phyloP scores from a whole-genome alignment of 805 yeast species.

The Wickerhamiella siamensis region DNA sequence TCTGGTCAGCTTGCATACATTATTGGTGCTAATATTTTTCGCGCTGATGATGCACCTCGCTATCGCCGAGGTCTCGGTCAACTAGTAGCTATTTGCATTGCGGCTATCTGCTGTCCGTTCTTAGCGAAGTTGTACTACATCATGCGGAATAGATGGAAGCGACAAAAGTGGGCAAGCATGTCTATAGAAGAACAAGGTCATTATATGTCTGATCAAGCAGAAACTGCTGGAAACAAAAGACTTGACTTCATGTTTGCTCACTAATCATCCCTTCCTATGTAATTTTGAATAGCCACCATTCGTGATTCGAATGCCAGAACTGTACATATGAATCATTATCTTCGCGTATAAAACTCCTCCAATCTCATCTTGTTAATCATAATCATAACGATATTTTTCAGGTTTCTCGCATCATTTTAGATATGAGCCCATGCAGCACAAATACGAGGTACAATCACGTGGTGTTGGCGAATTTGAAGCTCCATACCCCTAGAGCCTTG shows the following conservation, averaged over 20 bases:
- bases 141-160: constrained; percentile 24
- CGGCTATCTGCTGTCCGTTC: constrained; percentile 12
- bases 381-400: too few relatives aligned
- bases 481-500: too few relatives aligned
- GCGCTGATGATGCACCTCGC: constrained; percentile 41
- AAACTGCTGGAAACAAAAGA: constrained; percentile 46
- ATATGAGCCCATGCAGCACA: too few relatives aligned
- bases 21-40: constrained; percentile 41
- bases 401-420: too few relatives aligned
- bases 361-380: too few relatives aligned
- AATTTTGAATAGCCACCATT: too few relatives aligned
- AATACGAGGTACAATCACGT: too few relatives aligned
- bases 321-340: too few relatives aligned
- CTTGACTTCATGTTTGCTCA: constrained; percentile 34
- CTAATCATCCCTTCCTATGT: too few relatives aligned
- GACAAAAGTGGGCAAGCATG: constrained; percentile 37
- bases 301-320: too few relatives aligned
- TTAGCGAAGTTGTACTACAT: constrained; percentile 24
- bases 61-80: constrained; percentile 42
- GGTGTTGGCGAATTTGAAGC: too few relatives aligned
- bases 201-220: constrained; percentile 32
- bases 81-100: constrained; percentile 18
- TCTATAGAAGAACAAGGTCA: constrained; percentile 35
- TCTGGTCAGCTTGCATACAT: constrained; percentile 46
- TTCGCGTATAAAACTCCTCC: too few relatives aligned